Evolutionary conservation across 768 basidiomycete species (phyloP), one percentile per base, ranked within the genome.

Genomic region (Russula ochroleuca): DNA sequence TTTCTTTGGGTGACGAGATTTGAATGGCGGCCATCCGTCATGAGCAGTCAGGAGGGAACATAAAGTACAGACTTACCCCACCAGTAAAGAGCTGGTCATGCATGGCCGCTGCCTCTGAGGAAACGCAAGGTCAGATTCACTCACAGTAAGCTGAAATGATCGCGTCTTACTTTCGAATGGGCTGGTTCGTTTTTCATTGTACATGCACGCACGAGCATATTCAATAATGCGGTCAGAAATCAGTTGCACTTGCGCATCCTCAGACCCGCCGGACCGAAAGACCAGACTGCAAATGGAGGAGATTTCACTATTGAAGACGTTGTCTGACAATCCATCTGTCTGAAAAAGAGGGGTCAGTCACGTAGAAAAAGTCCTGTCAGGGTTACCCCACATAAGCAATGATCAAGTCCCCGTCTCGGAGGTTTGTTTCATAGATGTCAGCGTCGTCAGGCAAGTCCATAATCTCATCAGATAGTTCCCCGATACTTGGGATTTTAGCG

Each of bases 181-280:
- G 72, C 86, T 89, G 35, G 82, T 78, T 68, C 85, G 77, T 59
- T 75, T 79, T 65, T 80, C 81, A 70, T 83, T 85, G 64, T 74
- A 76, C 91, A 93, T 92, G 71, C 87, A 90, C 31, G 77, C 73
- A 63, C 78, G 79, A 3, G 91, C 82, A 69, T 88, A 87, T 38
- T 86, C 80, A 3, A 92, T 83, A 55, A 91, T 77, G 23, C 84
- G 81, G 69, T 91, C 84, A 8, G 91, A 87, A 73, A 93, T 86
- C 15, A 75, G 75, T 70, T 91, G 85, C 2, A 85, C 87, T 70
- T 85, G 83, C 37, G 77, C 73, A 41, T 82, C 81, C 65, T 90
- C 89, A 1, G 83, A 69, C 5, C 38, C 67, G 43, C 62, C 69
- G 5, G 64, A 61, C 25, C 68, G 66, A 51, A 83, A 79, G 14